phyloP scores from a whole-genome alignment of 805 yeast genomes.

The Cyberlindnera euphorbiae region DNA sequence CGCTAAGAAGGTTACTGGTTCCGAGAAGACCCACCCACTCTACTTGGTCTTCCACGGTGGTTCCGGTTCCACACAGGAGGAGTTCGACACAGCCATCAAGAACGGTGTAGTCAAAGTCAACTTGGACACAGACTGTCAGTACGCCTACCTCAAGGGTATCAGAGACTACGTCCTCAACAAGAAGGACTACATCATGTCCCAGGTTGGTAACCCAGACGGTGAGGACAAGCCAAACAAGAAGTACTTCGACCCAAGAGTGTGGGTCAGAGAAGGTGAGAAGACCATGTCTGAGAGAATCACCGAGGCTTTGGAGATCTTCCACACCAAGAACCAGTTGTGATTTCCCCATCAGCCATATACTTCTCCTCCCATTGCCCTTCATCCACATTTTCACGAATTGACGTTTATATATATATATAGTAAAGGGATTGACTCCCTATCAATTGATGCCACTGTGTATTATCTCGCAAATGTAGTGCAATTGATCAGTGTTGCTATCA shows the following conservation, averaged over 20 bases:
- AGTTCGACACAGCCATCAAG: slow-evolving; percentile 85
- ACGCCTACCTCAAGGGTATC: slow-evolving; percentile 94
- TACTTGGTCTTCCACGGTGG: slow-evolving; percentile 99
- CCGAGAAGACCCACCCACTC: slow-evolving; percentile 61
- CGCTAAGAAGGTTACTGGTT: slow-evolving; percentile 64
- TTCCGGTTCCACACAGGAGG: slow-evolving; percentile 92
- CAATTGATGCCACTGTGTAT: not conserved
- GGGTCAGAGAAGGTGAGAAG: slow-evolving; percentile 99
- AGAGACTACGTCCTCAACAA: slow-evolving; percentile 94
- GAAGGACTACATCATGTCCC: slow-evolving; percentile 87
- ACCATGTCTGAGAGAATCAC: slow-evolving; percentile 86
- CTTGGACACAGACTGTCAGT: slow-evolving; percentile 99
- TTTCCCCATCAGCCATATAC: too few species aligned
- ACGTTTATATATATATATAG: too few species aligned
- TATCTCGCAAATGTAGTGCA: too few species aligned
- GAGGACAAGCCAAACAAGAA: slow-evolving; percentile 99
- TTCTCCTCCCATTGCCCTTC: too few species aligned
- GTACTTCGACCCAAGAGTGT: slow-evolving; percentile 99
- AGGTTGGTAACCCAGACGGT: slow-evolving; percentile 99
- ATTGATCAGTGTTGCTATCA: too few species aligned
- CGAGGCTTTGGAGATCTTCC: slow-evolving; percentile 83
- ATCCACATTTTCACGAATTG: too few species aligned
- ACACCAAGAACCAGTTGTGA: slow-evolving; percentile 62
- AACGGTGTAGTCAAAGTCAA: slow-evolving; percentile 98
- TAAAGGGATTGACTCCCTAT: too few species aligned